These are phyloP conservation scores for Sclerotinia minor DNA, from an alignment of 2,329 filamentous ascomycete species.

Conservation along the genomic window DNA sequence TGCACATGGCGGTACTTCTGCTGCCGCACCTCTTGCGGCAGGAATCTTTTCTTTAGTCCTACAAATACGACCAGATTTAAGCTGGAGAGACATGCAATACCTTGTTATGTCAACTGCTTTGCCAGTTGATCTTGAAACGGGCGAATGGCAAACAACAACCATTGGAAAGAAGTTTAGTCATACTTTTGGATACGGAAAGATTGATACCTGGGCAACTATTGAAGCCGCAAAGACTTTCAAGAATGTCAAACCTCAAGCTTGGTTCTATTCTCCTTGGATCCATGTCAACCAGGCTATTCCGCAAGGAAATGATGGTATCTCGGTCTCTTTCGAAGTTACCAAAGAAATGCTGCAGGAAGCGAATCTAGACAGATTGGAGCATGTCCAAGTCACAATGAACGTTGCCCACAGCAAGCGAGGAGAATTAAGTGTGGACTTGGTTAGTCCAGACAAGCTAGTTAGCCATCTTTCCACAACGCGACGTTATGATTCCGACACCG, in stretches of 20 bases:
- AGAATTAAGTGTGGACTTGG: constrained; percentile 87
- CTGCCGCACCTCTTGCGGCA: constrained; percentile 87
- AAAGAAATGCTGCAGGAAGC: constrained; percentile 75
- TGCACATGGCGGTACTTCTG: constrained; percentile 91
- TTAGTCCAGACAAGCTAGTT: constrained; percentile 77
- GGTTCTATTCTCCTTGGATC: constrained; percentile 92
- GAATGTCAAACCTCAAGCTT: constrained; percentile 90
- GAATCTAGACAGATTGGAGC: constrained; percentile 85
- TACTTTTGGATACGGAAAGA: constrained; percentile 92
- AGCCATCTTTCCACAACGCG: constrained; percentile 82
- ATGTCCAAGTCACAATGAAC: constrained; percentile 98
- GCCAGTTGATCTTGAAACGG: constrained; percentile 70
- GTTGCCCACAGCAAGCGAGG: constrained; percentile 83
- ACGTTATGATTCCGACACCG: constrained; percentile 61
- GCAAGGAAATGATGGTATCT: constrained; percentile 77
- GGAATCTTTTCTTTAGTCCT: constrained; percentile 90
- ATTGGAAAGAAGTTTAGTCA: constrained; percentile 89
- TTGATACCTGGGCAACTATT: constrained; percentile 84
- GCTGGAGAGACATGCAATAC: constrained; percentile 94
- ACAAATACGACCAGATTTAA: constrained; percentile 79
- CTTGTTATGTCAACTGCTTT: constrained; percentile 82
- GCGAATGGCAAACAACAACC: constrained; percentile 78
- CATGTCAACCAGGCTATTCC: constrained; percentile 85
- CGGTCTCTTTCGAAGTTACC: constrained; percentile 80
- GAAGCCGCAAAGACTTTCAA: constrained; percentile 83